Conservation (phyloP, 2,329 filamentous ascomycete species). For the Talaromyces albobiverticillius region DNA sequence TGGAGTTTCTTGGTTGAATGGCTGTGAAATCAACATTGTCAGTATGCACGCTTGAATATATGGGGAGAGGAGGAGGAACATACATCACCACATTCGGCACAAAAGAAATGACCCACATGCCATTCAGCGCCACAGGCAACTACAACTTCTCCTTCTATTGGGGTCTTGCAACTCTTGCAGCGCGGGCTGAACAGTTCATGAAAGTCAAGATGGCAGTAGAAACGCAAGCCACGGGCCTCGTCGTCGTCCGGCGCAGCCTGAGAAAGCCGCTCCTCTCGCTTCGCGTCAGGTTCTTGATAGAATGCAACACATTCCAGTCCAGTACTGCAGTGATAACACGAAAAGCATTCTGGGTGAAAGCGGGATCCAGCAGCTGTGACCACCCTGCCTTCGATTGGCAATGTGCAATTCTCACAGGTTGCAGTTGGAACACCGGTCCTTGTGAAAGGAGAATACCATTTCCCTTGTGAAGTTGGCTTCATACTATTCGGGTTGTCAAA, state of each 20-base stretch:
- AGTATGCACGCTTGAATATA: not conserved
- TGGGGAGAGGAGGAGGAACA: slow-evolving; percentile 15
- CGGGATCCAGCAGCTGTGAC: slow-evolving; percentile 77
- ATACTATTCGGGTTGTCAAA: slow-evolving; percentile 30
- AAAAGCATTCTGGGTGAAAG: slow-evolving; percentile 92
- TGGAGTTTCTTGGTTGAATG: slow-evolving; percentile 62
- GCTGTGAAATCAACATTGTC: slow-evolving; percentile 34
- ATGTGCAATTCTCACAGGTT: slow-evolving; percentile 77
- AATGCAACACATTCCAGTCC: slow-evolving; percentile 93
- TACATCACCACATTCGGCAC: slow-evolving; percentile 89
- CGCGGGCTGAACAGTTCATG: slow-evolving; percentile 90
- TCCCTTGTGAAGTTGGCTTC: slow-evolving; percentile 36
- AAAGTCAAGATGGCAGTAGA: slow-evolving; percentile 98
- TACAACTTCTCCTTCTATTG: slow-evolving; percentile 92
- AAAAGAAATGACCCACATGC: slow-evolving; percentile 98
- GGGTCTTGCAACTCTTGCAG: slow-evolving; percentile 94
- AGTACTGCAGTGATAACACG: slow-evolving; percentile 82
- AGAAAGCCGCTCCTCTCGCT: slow-evolving; percentile 67
- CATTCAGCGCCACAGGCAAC: slow-evolving; percentile 92
- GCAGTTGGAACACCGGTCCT: slow-evolving; percentile 60
- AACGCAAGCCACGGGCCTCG: slow-evolving; percentile 65
- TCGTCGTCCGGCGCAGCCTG: slow-evolving; percentile 61
- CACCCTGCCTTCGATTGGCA: slow-evolving; percentile 85
- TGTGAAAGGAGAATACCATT: slow-evolving; percentile 38
- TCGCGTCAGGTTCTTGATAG: slow-evolving; percentile 79